Percentiles rank a stretch among this genome's conserved stretches.
These are phyloP conservation scores for Phytophthora parvispora DNA, from an alignment of 352 stramenopile species.

Conservation along the genomic window DNA sequence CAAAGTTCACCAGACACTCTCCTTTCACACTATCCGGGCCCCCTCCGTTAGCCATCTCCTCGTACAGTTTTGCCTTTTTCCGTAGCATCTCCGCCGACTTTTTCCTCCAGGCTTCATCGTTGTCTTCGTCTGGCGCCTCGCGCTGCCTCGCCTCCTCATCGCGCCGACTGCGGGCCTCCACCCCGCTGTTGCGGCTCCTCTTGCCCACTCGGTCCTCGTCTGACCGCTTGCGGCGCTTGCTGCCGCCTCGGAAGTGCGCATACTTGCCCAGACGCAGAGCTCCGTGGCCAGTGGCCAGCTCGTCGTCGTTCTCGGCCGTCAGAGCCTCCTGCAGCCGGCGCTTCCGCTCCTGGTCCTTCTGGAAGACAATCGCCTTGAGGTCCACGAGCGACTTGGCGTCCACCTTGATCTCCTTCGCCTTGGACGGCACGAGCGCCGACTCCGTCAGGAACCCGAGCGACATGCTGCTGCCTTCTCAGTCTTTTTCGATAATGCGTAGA, in stretches of 20 bases:
- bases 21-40: slow-evolving; percentile 19
- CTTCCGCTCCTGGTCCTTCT: slow-evolving; percentile 85
- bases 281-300: not conserved
- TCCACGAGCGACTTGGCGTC: slow-evolving; percentile 88
- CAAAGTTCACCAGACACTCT: slow-evolving; percentile 82
- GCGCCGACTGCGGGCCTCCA: slow-evolving; percentile 62
- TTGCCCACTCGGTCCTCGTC: slow-evolving; percentile 33
- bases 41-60: slow-evolving; percentile 63
- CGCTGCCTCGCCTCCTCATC: slow-evolving; percentile 58
- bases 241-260: slow-evolving; percentile 46
- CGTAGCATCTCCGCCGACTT: slow-evolving; percentile 70
- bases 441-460: slow-evolving; percentile 94
- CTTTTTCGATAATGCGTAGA: not conserved
- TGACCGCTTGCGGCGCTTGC: slow-evolving; percentile 44
- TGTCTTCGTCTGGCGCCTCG: slow-evolving; percentile 63
- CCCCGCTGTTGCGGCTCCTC: slow-evolving; percentile 54
- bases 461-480: slow-evolving; percentile 55
- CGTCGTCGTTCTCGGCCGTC: slow-evolving; percentile 29
- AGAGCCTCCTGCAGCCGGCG: slow-evolving; percentile 56
- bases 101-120: slow-evolving; percentile 68
- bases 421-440: slow-evolving; percentile 92
- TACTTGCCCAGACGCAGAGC: slow-evolving; percentile 50
- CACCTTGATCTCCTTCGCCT: slow-evolving; percentile 91
- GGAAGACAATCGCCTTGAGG: slow-evolving; percentile 85
- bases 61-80: slow-evolving; percentile 84